Conservation (phyloP, 2,329 filamentous ascomycete genomes). For the Cadophora malorum region DNA sequence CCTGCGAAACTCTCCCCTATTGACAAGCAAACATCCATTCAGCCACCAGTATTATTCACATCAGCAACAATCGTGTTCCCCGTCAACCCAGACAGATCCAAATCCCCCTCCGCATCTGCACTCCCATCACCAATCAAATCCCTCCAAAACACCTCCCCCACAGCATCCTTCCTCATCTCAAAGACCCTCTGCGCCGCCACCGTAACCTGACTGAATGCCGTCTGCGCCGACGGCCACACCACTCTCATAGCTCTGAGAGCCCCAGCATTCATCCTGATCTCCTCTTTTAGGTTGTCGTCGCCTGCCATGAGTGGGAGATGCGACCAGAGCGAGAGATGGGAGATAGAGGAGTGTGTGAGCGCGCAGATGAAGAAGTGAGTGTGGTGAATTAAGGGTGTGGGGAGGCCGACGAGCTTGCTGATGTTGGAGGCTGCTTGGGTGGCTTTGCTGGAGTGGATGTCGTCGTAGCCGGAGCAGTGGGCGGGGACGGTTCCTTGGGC, state of each 20-base stretch:
- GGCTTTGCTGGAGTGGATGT: constrained; percentile 75
- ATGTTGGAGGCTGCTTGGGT: constrained; percentile 80
- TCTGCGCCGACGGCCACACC: constrained; percentile 46
- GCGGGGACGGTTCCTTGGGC: constrained; percentile 47
- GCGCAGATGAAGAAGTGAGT: constrained; percentile 85
- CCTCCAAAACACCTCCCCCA: constrained; percentile 26
- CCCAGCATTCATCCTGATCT: constrained; percentile 73
- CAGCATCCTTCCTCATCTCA: constrained; percentile 25
- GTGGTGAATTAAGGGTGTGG: constrained; percentile 73
- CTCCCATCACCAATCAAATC: constrained; percentile 25
- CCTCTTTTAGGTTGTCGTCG: constrained; percentile 72
- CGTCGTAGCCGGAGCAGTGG: neutral
- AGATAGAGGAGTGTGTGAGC: constrained; percentile 77
- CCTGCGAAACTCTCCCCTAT: neutral
- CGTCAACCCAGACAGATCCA: constrained; percentile 14
- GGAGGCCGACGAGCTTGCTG: constrained; percentile 74
- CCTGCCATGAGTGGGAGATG: constrained; percentile 64
- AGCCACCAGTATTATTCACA: neutral
- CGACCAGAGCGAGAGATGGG: constrained; percentile 81
- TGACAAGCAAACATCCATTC: neutral
- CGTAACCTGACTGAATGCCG: constrained; percentile 77
- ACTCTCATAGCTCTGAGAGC: constrained; percentile 33
- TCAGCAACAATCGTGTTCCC: neutral
- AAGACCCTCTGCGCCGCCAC: constrained; percentile 77
- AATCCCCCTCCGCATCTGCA: neutral